Percentiles rank a stretch among this genome's conserved stretches.
These are phyloP conservation scores for Dendrobium nobile DNA, from an alignment of 106 monocot species.

Conservation along the genomic window DNA sequence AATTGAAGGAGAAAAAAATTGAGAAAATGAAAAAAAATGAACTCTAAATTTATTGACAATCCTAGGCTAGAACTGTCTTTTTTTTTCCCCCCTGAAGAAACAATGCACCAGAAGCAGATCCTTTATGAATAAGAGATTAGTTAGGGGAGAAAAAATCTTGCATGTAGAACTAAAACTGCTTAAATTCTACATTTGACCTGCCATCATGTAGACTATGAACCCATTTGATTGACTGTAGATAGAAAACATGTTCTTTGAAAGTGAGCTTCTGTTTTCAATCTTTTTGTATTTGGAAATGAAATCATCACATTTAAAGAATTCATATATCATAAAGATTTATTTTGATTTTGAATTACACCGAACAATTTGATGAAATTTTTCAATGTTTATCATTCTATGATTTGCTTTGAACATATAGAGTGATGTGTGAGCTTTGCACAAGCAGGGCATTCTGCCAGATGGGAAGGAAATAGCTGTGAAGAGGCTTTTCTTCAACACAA, in stretches of 20 bases:
- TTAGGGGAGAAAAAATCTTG: neutral
- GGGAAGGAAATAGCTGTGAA: slow-evolving; percentile 69
- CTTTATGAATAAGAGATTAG: neutral
- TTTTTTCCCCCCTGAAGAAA: no score
- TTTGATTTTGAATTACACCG: neutral
- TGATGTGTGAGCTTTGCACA: neutral
- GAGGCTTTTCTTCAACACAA: slow-evolving; percentile 53
- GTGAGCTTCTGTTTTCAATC: neutral
- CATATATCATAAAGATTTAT: neutral
- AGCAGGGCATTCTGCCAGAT: slow-evolving; percentile 53
- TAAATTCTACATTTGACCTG: no score
- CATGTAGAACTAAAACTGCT: no score
- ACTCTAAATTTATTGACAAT: no score
- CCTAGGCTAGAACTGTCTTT: no score
- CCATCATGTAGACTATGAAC: no score
- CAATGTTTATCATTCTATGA: neutral
- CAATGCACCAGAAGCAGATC: neutral
- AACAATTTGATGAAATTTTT: neutral
- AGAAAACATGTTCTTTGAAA: neutral
- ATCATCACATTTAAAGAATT: neutral
- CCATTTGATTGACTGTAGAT: neutral
- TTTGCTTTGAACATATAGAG: neutral
- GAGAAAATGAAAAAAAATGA: no score
- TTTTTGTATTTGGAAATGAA: neutral
- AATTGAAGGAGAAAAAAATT: no score